These are phyloP conservation scores for Dipteronia dyeriana DNA, from an alignment of 345 rosid species.

Conservation along the genomic window DNA sequence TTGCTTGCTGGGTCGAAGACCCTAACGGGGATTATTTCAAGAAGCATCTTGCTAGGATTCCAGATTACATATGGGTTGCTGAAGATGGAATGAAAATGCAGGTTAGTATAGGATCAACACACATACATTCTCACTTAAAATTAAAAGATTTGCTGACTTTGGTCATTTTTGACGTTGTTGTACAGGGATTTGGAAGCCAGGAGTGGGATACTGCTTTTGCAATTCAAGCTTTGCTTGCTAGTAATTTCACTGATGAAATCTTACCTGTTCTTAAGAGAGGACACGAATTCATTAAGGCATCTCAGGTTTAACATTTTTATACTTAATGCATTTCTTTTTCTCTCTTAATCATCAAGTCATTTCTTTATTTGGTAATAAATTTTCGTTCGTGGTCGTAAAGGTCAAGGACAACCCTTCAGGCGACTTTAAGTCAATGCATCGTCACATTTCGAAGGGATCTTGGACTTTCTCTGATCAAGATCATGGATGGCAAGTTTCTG, in stretches of 20 bases:
- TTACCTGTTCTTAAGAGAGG: constrained; percentile 60
- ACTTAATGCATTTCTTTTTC: too few relatives aligned
- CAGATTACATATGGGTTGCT: constrained; percentile 52
- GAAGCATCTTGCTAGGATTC: constrained; percentile 46
- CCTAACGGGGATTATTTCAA: constrained; percentile 40
- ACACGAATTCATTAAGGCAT: constrained; percentile 69
- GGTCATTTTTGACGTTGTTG: neutral
- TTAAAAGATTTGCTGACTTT: neutral
- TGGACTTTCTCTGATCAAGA: constrained; percentile 62
- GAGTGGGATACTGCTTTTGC: constrained; percentile 58
- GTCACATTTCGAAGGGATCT: constrained; percentile 53
- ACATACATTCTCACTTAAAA: neutral
- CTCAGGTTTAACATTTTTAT: constrained; percentile 63
- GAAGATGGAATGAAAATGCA: constrained; percentile 65
- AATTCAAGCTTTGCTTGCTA: constrained; percentile 70
- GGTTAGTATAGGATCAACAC: constrained; percentile 20
- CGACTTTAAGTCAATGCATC: constrained; percentile 41
- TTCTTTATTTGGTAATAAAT: neutral
- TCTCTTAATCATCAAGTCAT: neutral
- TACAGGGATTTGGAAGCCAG: constrained; percentile 52
- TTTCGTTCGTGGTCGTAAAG: constrained; percentile 9
- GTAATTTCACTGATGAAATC: constrained; percentile 50
- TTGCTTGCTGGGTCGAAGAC: constrained; percentile 58
- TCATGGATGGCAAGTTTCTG: constrained; percentile 64
- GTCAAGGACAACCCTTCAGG: constrained; percentile 44